These are phyloP conservation scores for Elasticomyces elasticus DNA, from an alignment of 495 filamentous ascomycete species.

Conservation along the genomic window DNA sequence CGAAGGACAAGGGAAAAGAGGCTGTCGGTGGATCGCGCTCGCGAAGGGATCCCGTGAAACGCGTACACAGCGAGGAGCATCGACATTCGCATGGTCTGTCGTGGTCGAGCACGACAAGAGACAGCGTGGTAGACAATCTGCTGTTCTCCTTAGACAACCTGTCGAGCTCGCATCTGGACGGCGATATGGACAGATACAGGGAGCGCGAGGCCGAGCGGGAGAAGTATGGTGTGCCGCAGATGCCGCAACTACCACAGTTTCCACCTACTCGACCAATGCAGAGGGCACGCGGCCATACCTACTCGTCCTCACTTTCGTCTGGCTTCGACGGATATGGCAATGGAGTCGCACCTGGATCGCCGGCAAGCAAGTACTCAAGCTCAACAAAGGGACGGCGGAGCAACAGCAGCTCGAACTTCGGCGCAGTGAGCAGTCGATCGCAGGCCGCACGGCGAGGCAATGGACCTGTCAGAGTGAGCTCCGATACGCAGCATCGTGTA, in stretches of 20 bases:
- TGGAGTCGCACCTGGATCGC: constrained; percentile 43
- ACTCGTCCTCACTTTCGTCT: constrained; percentile 62
- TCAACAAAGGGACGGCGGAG: constrained; percentile 57
- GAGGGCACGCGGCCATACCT: constrained; percentile 50
- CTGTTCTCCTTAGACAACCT: constrained; percentile 73
- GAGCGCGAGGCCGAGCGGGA: constrained; percentile 10
- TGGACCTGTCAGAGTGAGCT: not conserved
- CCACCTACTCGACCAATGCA: constrained; percentile 23
- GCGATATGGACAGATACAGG: constrained; percentile 31
- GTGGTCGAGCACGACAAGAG: constrained; percentile 22
- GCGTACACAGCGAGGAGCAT: not conserved
- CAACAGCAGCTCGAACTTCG: constrained; percentile 72
- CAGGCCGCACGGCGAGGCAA: constrained; percentile 30
- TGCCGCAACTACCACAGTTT: constrained; percentile 17
- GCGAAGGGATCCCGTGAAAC: not conserved
- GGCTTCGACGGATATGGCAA: constrained; percentile 50
- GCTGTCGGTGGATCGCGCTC: not conserved
- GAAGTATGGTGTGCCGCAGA: constrained; percentile 24
- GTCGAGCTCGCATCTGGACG: constrained; percentile 48
- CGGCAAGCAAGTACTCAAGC: constrained; percentile 46
- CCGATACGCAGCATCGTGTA: constrained; percentile 5
- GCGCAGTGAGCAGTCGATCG: constrained; percentile 54
- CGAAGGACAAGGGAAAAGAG: constrained; percentile 13
- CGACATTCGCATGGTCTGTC: constrained; percentile 18
- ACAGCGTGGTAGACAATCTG: constrained; percentile 57